Evolutionary conservation across 1,139 yeast genomes (phyloP), one percentile per base, ranked within the genome.

Genomic region (Spencermartinsiella ligniputridi): DNA sequence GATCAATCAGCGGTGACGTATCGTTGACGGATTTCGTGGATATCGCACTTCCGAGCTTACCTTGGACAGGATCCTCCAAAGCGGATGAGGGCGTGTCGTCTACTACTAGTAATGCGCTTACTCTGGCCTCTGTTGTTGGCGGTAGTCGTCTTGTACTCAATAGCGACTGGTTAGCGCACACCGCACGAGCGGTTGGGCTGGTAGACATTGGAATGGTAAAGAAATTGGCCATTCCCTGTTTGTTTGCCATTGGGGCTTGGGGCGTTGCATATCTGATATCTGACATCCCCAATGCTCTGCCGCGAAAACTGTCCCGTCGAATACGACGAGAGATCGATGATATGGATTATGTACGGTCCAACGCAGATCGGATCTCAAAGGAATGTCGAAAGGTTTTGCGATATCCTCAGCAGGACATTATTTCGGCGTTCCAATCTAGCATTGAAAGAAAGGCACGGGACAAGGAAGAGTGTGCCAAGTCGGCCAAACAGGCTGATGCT

Each of bases 231-330:
- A 57, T 67, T 1, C 87, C 83, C 0, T 54, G 79, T 0, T 54
- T 75, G 1, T 53, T 81, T 3, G 71, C 82, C 13, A 76, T 77
- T 1, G 67, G 81, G 3, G 75, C 81, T 1, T 71, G 81, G 22
- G 77, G 89, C 0, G 67, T 79, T 0, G 81, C 81, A 35, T 88
- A 86, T 57, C 63, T 89, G 49, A 68, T 88, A 11, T 71, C 73
- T 45, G 98, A 92, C 62, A 79, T 94, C 15, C 97, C 97, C 2
- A 78, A 84, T 55, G 96, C 97, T 0, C 78, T 87, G 56, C 95
- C 96, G 19, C 73, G 89, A 55, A 89, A 89, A 47, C 75, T 89
- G 49, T 88, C 95, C 0, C 71, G 74, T 44, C 88, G 85, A 63
- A 77, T 90, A 52, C 77, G 76, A 51, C 61, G 60, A 6, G 85